phyloP scores from a whole-genome alignment of 768 basidiomycete species.

The Tylopilus balloui region DNA sequence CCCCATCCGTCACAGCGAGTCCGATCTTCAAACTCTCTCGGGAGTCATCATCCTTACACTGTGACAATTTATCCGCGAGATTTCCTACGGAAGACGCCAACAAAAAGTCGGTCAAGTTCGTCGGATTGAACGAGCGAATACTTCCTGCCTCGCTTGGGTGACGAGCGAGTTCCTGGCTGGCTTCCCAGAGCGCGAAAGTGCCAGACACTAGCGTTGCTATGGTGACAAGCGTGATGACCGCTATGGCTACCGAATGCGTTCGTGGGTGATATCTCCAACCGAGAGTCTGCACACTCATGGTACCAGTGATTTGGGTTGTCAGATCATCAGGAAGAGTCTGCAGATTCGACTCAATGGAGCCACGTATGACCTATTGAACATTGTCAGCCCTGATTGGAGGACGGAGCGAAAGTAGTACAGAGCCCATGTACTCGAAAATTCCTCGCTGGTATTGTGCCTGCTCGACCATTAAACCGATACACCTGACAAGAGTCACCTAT shows the following conservation, averaged over 20 bases:
- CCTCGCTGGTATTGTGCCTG: background rate
- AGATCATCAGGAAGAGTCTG: background rate
- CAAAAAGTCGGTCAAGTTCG: background rate
- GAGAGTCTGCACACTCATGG: background rate
- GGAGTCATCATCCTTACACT: background rate
- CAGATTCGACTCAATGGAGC: background rate
- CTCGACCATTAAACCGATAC: background rate
- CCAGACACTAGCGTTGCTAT: background rate
- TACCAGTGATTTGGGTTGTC: background rate
- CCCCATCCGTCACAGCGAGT: background rate
- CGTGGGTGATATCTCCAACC: background rate
- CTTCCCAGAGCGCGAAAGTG: background rate
- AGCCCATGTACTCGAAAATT: background rate
- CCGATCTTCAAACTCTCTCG: background rate
- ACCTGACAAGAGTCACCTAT: background rate
- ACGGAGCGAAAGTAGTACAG: background rate
- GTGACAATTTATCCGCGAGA: background rate
- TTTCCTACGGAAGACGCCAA: background rate
- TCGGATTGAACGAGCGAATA: background rate
- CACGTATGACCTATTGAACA: background rate
- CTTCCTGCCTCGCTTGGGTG: background rate
- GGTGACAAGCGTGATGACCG: background rate
- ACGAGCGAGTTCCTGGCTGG: background rate
- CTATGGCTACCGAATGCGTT: background rate
- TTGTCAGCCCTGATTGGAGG: background rate